Percentiles rank a stretch among this genome's conserved stretches.
Evolutionary conservation across 805 yeast species (phyloP).

Genomic region (Phaffomyces thermotolerans): DNA sequence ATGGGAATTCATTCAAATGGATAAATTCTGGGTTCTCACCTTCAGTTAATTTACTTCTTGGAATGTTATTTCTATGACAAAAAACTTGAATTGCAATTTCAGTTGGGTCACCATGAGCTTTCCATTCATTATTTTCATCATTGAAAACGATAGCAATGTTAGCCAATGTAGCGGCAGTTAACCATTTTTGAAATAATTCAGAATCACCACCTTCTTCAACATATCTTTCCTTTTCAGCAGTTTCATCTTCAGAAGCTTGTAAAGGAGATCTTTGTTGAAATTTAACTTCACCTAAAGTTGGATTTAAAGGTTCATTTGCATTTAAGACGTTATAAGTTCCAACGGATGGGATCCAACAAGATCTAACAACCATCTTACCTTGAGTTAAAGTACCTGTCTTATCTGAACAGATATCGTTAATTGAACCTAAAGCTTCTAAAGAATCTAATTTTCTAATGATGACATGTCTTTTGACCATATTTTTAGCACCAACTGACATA

Average conservation of each 20-base stretch:
- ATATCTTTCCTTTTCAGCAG: conserved; percentile 9
- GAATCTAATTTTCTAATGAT: conserved; percentile 74
- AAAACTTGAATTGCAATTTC: conserved; percentile 84
- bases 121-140: conserved; percentile 48
- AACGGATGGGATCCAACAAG: conserved; percentile 58
- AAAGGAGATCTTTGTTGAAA: conserved; percentile 16
- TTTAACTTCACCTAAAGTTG: conserved; percentile 43
- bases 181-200: conserved; percentile 36
- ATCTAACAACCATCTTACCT: conserved; percentile 70
- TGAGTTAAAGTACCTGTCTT: conserved; percentile 79
- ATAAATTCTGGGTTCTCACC: conserved; percentile 22
- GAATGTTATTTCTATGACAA: conserved; percentile 47
- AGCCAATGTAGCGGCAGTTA: conserved; percentile 65
- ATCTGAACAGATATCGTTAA: conserved; percentile 75
- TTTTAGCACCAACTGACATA: conserved; percentile 76
- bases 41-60: conserved; percentile 38
- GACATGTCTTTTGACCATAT: conserved; percentile 59
- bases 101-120: conserved; percentile 84
- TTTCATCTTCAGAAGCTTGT: conserved; percentile 14
- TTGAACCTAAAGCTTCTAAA: conserved; percentile 71
- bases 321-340: conserved; percentile 52
- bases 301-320: conserved; percentile 57
- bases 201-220: conserved; percentile 1
- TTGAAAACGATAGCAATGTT: conserved; percentile 65
- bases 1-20: conserved; percentile 63